A percentile compares a stretch with the other conserved stretches of the same genome.
Conservation (phyloP, 257 asterid species). For the Coffea eugenioides region DNA sequence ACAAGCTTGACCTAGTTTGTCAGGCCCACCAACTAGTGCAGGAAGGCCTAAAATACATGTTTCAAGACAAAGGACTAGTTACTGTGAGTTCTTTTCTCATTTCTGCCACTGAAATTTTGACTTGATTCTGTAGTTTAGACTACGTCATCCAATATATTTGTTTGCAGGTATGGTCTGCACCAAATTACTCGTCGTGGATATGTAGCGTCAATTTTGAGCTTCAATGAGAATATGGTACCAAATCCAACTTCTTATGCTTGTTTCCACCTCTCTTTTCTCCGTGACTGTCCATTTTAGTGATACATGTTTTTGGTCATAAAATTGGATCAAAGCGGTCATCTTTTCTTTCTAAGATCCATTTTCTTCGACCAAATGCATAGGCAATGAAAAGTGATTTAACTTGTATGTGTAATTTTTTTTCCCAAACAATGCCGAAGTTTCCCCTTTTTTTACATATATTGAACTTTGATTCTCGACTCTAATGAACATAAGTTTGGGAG, state of each 20-base stretch:
- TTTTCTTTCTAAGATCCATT: neutral
- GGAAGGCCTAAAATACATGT: constrained; percentile 97
- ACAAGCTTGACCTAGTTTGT: constrained; percentile 91
- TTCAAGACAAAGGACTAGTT: constrained; percentile 97
- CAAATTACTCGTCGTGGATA: constrained; percentile 96
- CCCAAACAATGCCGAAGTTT: neutral
- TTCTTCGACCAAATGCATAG: neutral
- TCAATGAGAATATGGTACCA: constrained; percentile 92
- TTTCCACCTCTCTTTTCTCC: neutral
- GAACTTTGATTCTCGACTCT: neutral
- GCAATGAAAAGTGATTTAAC: neutral
- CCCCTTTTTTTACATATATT: neutral
- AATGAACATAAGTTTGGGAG: neutral
- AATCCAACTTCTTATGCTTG: neutral
- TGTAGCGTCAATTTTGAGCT: constrained; percentile 95
- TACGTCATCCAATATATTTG: constrained; percentile 10
- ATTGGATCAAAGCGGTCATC: neutral
- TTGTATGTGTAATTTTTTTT: neutral
- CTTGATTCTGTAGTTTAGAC: neutral
- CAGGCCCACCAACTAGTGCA: constrained; percentile 99
- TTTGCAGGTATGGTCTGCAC: constrained; percentile 98
- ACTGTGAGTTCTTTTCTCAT: constrained; percentile 66
- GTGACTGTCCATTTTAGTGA: neutral
- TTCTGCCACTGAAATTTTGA: constrained; percentile 2
- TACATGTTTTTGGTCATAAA: neutral